Base-by-base conservation (phyloP, 495 filamentous ascomycete species). In the Talaromyces thailandensis region DNA sequence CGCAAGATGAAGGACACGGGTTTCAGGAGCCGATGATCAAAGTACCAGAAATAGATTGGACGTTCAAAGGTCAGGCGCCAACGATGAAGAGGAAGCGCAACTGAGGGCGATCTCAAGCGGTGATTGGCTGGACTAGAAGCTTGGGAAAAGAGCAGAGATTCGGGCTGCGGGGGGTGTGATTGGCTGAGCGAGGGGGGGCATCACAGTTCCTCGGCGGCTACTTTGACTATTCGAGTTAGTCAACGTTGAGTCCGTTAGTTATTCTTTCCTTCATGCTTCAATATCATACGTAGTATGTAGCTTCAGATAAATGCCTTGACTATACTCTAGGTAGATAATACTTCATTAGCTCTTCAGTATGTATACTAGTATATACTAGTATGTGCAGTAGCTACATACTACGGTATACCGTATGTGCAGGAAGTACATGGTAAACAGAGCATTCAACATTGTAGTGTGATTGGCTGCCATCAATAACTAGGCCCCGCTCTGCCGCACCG, bases 1-100 rank as follows among this genome's bases (percentile, higher is more conserved):
- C n/a, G 9, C 16, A 21, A 18, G 43, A 48, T 48, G n/a, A 48
- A 48, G n/a, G 43, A 48, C 43, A 48, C n/a, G 18, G 18, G 43
- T 48, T 43, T 48, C 43, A 48, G 43, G 18, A 48, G 5, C n/a
- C 18, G 43, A 48, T 23, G 43, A 48, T 18, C 43, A 48, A 21
- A 48, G n/a, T 48, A 48, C 43, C 43, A 48, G 43, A 16, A 35
- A 35, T 35, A n/a, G 31, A 11, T 48, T 21, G 31, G 45, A 1
- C 45, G 51, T 55, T n/a, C 16, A n/a, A n/a, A 57, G 24, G 55
- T 57, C 55, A 57, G 55, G 55, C 55, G 55, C 55, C 55, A 35
- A 35, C 55, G 26, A 57, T 16, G 55, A 35, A 23, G 51, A 55
- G 24, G 51, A 55, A 55, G 51, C 45, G 45, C 45, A 50, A 23